Evolutionary conservation across 805 yeast species (phyloP), one percentile per base, ranked within the genome.

Genomic region (Kodamaea sagamina): DNA sequence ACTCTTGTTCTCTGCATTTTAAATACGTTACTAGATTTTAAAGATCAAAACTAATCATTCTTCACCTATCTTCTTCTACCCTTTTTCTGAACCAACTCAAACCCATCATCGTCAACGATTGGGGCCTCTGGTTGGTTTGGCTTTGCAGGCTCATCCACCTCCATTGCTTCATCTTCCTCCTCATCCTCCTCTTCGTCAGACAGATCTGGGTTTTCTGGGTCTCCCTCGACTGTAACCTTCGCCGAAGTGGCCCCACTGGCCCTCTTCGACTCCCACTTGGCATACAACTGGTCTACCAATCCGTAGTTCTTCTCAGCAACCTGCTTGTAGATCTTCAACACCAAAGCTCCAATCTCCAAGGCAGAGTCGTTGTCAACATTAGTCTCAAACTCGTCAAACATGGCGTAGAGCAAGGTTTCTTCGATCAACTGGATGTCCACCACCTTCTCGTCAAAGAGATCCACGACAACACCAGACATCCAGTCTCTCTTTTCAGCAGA

Each of bases 371-470:
- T 96, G 55, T 93, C 97, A 32, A 93, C 79, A 34, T 81, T 76
- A 6, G 84, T 85, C 46, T 89, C 97, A 57, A 92, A 93, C 63
- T 93, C 99, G 65, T 92, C 99, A 47, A 82, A 81, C 97, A 93
- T 88, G 18, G 95, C 93, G 58, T 86, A 85, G 40, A 86, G 69
- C 47, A 93, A 68, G 12, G 95, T 79, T 57, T 86, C 96, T 65
- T 93, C 97, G 19, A 93, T 78, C 49, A 85, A 77, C 28, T 79
- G 82, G 3, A 86, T 71, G 54, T 89, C 98, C 4, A 92, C 86
- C 4, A 78, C 74, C 39, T 71, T 76, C 36, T 77, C 82, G 6
- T 71, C 69, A 58, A 92, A 93, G 41, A 89, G 71, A 26, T 89
- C 97, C 21, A 89, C 77, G 2, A 92, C 79, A 10, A 87, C 68